Percentiles rank a stretch among this genome's conserved stretches.
Conservation (phyloP, 2,329 filamentous ascomycete species). For the Cucurbitaria berberidis region DNA sequence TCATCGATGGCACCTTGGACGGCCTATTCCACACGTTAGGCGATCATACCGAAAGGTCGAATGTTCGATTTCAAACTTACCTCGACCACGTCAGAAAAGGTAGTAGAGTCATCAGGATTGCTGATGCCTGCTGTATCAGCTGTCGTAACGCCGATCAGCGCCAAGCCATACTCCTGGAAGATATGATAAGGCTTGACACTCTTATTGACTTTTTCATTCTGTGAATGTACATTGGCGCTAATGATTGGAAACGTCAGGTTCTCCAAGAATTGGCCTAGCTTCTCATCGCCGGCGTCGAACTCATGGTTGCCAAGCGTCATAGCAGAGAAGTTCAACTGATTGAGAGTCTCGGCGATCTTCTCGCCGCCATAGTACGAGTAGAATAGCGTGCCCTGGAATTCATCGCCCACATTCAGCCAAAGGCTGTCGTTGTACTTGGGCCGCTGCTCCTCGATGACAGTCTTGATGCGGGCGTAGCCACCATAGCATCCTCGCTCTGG, state of each 20-base stretch:
- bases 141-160: conserved; percentile 70
- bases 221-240: conserved; percentile 68
- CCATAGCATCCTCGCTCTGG: conserved; percentile 66
- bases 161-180: conserved; percentile 65
- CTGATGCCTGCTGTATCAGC: conserved; percentile 65
- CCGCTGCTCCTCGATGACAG: conserved; percentile 63
- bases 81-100: conserved; percentile 63
- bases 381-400: conserved; percentile 73
- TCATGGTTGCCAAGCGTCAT: conserved; percentile 62
- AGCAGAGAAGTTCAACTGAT: conserved; percentile 69
- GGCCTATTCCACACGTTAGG: conserved; percentile 36
- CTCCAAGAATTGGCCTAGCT: conserved; percentile 65
- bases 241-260: conserved; percentile 71
- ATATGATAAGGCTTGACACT: conserved; percentile 71
- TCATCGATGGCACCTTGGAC: conserved; percentile 68
- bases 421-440: conserved; percentile 65
- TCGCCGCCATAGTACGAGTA: conserved; percentile 70
- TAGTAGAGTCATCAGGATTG: conserved; percentile 63
- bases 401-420: conserved; percentile 70
- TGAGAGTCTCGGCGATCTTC: conserved; percentile 71
- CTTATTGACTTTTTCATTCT: conserved; percentile 64
- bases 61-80: conserved; percentile 1
- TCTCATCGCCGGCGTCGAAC: conserved; percentile 69
- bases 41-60: neutral
- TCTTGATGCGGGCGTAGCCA: conserved; percentile 69